These are phyloP conservation scores for Claviceps quebecensis DNA, from an alignment of 2,329 filamentous ascomycete species.

Conservation along the genomic window DNA sequence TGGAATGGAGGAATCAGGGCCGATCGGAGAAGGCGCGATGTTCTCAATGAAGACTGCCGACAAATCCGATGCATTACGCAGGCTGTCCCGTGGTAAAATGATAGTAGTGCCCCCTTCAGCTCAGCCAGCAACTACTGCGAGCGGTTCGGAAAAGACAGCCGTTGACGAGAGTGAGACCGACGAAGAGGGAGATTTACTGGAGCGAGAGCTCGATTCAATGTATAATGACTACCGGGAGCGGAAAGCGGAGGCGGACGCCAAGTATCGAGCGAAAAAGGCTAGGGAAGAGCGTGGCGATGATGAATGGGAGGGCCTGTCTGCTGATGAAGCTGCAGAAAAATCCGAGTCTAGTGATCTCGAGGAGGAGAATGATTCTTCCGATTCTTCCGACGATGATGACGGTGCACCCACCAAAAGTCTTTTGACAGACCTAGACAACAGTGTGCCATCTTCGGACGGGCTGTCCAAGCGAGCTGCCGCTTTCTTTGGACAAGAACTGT, in stretches of 20 bases:
- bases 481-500: constrained; percentile 94
- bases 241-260: constrained; percentile 67
- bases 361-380: constrained; percentile 32
- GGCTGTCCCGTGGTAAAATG: constrained; percentile 60
- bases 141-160: constrained; percentile 37
- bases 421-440: constrained; percentile 24
- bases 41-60: constrained; percentile 77
- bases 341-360: constrained; percentile 41
- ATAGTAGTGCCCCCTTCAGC: constrained; percentile 43
- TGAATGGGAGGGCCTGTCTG: constrained; percentile 84
- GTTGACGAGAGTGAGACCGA: constrained; percentile 53
- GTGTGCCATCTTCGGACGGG: constrained; percentile 28
- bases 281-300: constrained; percentile 69
- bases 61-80: constrained; percentile 54
- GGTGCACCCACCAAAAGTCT: constrained; percentile 15
- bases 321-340: constrained; percentile 41
- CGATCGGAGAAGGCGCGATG: constrained; percentile 66
- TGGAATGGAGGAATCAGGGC: constrained; percentile 74
- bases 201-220: constrained; percentile 73
- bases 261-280: constrained; percentile 80
- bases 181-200: constrained; percentile 67
- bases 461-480: constrained; percentile 74
- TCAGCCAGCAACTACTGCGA: constrained; percentile 42
- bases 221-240: constrained; percentile 77
- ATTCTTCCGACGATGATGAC: constrained; percentile 22